Percentiles rank a stretch among this genome's conserved stretches.
These are phyloP conservation scores for Nissolia schottii DNA, from an alignment of 306 rosid species.

Conservation along the genomic window DNA sequence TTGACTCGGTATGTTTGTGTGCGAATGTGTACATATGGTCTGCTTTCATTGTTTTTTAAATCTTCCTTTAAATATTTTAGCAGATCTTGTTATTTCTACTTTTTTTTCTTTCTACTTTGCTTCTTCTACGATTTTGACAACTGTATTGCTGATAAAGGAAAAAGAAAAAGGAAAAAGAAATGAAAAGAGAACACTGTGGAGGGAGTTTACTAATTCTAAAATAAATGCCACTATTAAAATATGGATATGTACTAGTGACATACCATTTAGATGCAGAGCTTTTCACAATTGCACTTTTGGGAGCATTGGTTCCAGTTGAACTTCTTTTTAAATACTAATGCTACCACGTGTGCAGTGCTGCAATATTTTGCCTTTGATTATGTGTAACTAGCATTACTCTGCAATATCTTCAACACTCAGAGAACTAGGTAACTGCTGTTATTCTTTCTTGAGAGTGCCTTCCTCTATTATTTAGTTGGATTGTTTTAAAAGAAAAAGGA, in stretches of 20 bases:
- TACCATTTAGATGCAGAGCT: not conserved
- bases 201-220: not conserved
- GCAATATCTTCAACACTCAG: not conserved
- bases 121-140: not conserved
- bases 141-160: not conserved
- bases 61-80: not conserved
- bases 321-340: not conserved
- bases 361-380: not conserved
- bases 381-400: not conserved
- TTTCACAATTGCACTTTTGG: not conserved
- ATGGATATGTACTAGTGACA: not conserved
- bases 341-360: not conserved
- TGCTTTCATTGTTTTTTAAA: not conserved
- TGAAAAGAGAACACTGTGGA: not conserved
- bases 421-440: not conserved
- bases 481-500: not conserved
- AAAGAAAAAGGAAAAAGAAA: not conserved
- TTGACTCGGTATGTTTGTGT: constrained; percentile 60
- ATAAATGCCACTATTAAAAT: not conserved
- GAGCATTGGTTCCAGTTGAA: not conserved
- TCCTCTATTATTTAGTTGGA: not conserved
- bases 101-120: not conserved
- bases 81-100: not conserved
- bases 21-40: not conserved
- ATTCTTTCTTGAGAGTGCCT: not conserved